Evolutionary conservation across 768 basidiomycete species (phyloP), one percentile per base, ranked within the genome.

Genomic region (Suillus alpinus): DNA sequence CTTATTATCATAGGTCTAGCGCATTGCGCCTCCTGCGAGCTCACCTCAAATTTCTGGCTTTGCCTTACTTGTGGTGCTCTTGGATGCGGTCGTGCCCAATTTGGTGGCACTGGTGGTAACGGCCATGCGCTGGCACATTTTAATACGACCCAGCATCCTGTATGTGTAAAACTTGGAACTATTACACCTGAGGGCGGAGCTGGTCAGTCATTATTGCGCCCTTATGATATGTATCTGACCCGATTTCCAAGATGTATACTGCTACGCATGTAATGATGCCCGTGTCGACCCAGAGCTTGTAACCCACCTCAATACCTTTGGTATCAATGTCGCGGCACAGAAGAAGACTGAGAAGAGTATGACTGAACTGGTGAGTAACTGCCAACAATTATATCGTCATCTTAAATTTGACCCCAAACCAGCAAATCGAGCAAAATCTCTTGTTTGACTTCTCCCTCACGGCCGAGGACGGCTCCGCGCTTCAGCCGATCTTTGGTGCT

Each of bases 341-440:
- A 87, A 76, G 6, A 98, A 98, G 77, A 98, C 95, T 0, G 94
- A 97, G 72, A 98, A 97, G 77, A 93, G 87, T 59, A 92, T 97
- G 88, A 97, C 95, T 0, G 96, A 99, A 69, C 80, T 99, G 64
- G 94, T 95, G 61, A 55, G 85, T 70, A 0, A 14, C 20, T 10
- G 7, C 61, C 4, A 20, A 2, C 34, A 40, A 32, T 36, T 0
- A 16, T 16, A 6, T 4, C 36, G 29, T 13, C 6, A 5, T 39
- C 39, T 59, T 3, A 44, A 51, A 9, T 52, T 57, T 62, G 23
- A 62, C 16, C 1, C 16, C 43, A 36, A 43, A 13, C 5, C 53
- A 88, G 93, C 93, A 98, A 90, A 90, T 98, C 66, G 95, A 98
- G 71, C 94, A 98, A 64, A 99, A 99, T 69, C 78, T 98, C 37